A percentile compares a stretch with the other conserved stretches of the same genome.
Evolutionary conservation across 1,284 basidiomycete genomes (phyloP).

Genomic region (Thelephora terrestris): DNA sequence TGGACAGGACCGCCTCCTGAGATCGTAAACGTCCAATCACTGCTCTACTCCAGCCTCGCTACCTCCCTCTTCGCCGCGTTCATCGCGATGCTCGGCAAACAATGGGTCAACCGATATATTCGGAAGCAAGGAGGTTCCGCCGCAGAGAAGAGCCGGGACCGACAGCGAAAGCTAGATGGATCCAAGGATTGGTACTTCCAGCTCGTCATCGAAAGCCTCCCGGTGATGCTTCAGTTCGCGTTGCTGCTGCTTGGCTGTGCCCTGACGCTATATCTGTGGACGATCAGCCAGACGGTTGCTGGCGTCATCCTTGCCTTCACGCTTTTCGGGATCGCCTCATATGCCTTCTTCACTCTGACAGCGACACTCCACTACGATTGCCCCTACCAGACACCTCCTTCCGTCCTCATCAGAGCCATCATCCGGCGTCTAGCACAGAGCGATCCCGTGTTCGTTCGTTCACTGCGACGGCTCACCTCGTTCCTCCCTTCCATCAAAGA

Average conservation of each 20-base stretch:
- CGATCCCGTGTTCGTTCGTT: no score
- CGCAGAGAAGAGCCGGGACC: not conserved
- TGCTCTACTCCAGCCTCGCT: slow-evolving; percentile 1
- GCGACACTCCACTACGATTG: no score
- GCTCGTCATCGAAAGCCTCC: slow-evolving; percentile 1
- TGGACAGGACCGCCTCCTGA: not conserved
- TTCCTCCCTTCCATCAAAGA: no score
- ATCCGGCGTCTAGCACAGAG: no score
- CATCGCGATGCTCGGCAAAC: slow-evolving; percentile 2
- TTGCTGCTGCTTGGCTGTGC: no score
- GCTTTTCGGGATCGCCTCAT: no score
- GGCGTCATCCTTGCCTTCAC: no score
- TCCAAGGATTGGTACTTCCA: not conserved
- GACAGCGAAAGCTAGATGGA: slow-evolving; percentile 3
- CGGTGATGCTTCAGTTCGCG: not conserved
- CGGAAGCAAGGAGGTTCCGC: slow-evolving; percentile 1
- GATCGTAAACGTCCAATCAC: not conserved
- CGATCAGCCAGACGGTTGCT: no score
- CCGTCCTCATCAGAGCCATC: no score
- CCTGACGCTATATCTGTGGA: no score
- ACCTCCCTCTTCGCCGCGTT: slow-evolving; percentile 1
- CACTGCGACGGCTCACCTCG: not conserved
- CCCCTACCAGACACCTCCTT: no score
- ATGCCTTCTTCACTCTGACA: no score
- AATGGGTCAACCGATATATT: slow-evolving; percentile 2